Base-by-base conservation (phyloP, 164 flowering plant genomes). In the Kingdonia uniflora region DNA sequence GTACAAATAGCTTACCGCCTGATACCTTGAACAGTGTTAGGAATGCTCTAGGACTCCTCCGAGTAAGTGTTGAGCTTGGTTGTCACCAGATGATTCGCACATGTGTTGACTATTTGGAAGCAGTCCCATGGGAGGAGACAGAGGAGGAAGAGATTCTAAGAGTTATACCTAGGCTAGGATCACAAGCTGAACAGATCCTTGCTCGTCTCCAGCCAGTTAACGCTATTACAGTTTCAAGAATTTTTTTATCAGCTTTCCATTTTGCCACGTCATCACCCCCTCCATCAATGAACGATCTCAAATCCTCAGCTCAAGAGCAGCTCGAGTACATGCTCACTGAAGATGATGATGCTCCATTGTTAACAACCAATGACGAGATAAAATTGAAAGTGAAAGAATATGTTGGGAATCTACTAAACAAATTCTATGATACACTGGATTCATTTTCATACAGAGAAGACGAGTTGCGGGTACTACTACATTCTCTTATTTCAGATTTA, bases 91-190 rank as follows among this genome's bases (percentile, higher is more conserved):
- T 94, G 20, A 56, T 77, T 23, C 38, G 67, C 35, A 73, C 82
- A 12, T 88, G 92, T 70, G 86, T 83, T 43, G 69, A 66, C 21
- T 88, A 86, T 75, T 65, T 88, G 66, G 99, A 94, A 72, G 92
- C 97, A 49, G 78, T 86, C n/a, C 95, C 97, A n/a, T 94, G 99
- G 99, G 97, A 94, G 58, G 99, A 94, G 69, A 62, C 81, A 14
- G 97, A 94, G 64, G 99, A 94, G 65, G 95, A 94, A 61, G 97
- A 94, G 57, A 88, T 94, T 56, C 54, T 91, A 8, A 78, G 65
- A 61, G 60, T 67, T 13, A 67, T 84, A 59, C 95, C 97, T 0
- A 14, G 69, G 26, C 66, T 88, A 72, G 99, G 97, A 41, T 50
- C 80, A 47, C 65, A 66, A 56, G 86, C 73, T 5, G 80, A 77